phyloP scores from a whole-genome alignment of 805 yeast species.

The Lipomyces mesembrius region DNA sequence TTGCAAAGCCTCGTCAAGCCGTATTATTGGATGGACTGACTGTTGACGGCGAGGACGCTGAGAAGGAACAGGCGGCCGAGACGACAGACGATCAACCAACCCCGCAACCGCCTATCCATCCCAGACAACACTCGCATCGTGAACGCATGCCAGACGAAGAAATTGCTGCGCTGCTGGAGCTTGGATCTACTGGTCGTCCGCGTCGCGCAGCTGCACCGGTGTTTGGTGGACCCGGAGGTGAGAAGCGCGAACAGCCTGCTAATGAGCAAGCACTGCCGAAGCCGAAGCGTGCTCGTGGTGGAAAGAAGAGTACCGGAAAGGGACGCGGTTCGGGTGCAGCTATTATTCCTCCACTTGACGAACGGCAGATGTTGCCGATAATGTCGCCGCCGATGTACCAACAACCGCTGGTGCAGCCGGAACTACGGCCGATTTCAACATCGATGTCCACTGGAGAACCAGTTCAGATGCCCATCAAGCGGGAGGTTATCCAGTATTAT shows the following conservation, averaged over 20 bases:
- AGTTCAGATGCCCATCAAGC: neutral
- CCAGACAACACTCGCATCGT: slow-evolving; percentile 17
- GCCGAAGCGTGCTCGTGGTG: slow-evolving; percentile 22
- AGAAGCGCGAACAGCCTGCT: slow-evolving; percentile 14
- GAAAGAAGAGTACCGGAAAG: slow-evolving; percentile 13
- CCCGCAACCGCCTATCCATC: neutral
- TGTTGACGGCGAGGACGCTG: slow-evolving; percentile 15
- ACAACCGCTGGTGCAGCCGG: neutral
- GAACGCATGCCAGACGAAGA: slow-evolving; percentile 34
- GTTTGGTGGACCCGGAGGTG: slow-evolving; percentile 33
- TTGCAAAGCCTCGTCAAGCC: slow-evolving; percentile 16
- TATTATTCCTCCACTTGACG: neutral
- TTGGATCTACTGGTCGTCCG: slow-evolving; percentile 32
- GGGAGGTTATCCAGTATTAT: neutral
- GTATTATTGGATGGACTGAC: slow-evolving; percentile 16
- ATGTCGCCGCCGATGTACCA: slow-evolving; percentile 1
- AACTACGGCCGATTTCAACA: neutral
- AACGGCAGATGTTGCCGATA: slow-evolving; percentile 4
- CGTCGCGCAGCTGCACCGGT: slow-evolving; percentile 41
- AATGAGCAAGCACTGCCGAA: slow-evolving; percentile 14
- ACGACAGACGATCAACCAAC: neutral
- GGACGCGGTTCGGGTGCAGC: slow-evolving; percentile 7
- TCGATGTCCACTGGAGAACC: neutral
- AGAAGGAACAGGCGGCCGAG: neutral
- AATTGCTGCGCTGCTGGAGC: slow-evolving; percentile 33